These are phyloP conservation scores for Trametes sp. DNA, from an alignment of 1,284 basidiomycete genomes.

Conservation along the genomic window DNA sequence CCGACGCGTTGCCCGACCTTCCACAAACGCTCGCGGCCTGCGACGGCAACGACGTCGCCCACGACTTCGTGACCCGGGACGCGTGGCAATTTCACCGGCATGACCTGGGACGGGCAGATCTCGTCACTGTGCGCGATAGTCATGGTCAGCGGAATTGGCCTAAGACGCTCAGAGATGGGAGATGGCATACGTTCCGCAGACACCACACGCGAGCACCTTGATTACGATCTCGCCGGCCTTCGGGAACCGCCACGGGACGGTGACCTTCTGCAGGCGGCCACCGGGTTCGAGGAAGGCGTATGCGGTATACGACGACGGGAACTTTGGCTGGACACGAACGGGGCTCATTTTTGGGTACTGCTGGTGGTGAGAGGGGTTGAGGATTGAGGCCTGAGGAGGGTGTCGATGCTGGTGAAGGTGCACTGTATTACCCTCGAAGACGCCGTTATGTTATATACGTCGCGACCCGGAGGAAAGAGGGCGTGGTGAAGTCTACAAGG, in stretches of 20 bases:
- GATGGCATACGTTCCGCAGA: conserved; percentile 36
- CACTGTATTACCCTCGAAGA: no score
- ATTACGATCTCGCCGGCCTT: conserved; percentile 36
- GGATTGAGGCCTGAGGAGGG: background rate
- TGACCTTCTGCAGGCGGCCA: conserved; percentile 31
- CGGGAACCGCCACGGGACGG: conserved; percentile 37
- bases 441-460: background rate
- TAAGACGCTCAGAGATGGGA: background rate
- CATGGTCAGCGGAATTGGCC: no score
- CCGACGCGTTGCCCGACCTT: conserved; percentile 41
- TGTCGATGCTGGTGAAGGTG: no score
- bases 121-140: conserved; percentile 32
- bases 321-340: conserved; percentile 14
- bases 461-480: background rate
- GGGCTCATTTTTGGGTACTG: conserved; percentile 12
- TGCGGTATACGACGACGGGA: conserved; percentile 37
- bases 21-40: conserved; percentile 25
- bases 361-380: background rate
- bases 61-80: conserved; percentile 41
- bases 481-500: background rate
- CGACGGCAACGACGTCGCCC: conserved; percentile 38
- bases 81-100: conserved; percentile 30
- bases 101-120: conserved; percentile 26
- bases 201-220: conserved; percentile 40
- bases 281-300: conserved; percentile 36